A percentile compares a stretch with the other conserved stretches of the same genome.
Evolutionary conservation across 2,329 filamentous ascomycete species (phyloP).

Genomic region (Epicoccum sorghinum): DNA sequence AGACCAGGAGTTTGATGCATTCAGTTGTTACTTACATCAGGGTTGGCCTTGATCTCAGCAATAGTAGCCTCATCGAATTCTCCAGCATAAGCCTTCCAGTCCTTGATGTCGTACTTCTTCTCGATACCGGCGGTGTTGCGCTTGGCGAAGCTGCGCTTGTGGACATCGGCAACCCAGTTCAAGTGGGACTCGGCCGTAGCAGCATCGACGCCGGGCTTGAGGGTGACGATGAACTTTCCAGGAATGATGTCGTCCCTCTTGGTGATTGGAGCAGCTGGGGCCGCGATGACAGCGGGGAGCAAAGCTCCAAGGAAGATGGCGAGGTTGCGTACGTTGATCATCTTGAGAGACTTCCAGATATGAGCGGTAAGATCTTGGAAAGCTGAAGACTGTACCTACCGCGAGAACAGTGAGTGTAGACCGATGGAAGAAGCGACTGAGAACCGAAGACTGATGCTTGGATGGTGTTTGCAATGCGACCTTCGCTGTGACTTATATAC

Average conservation of each 20-base stretch:
- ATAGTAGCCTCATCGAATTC: conserved; percentile 55
- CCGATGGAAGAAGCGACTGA: conserved; percentile 8
- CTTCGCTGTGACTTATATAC: conserved; percentile 11
- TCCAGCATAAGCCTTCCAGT: conserved; percentile 55
- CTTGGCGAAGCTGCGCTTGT: conserved; percentile 45
- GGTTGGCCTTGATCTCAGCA: conserved; percentile 45
- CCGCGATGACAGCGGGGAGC: conserved; percentile 16
- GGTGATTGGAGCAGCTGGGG: conserved; percentile 22
- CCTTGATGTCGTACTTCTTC: conserved; percentile 51
- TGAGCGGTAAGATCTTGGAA: not conserved
- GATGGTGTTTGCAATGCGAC: conserved; percentile 2
- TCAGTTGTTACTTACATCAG: conserved; percentile 16
- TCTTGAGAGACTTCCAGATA: conserved; percentile 3
- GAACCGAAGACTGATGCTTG: conserved; percentile 13
- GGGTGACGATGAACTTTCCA: conserved; percentile 32
- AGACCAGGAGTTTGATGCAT: not conserved
- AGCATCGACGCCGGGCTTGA: conserved; percentile 25
- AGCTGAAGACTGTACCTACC: not conserved
- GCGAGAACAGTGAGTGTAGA: conserved; percentile 1
- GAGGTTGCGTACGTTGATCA: conserved; percentile 20
- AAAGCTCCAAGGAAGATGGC: conserved; percentile 15
- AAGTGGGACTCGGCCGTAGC: conserved; percentile 42
- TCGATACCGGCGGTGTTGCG: conserved; percentile 48
- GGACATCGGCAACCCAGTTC: conserved; percentile 41
- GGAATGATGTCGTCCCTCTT: conserved; percentile 22